Evolutionary conservation across 176 grass and related monocot species (phyloP).

Genomic region (Eragrostis curvula): DNA sequence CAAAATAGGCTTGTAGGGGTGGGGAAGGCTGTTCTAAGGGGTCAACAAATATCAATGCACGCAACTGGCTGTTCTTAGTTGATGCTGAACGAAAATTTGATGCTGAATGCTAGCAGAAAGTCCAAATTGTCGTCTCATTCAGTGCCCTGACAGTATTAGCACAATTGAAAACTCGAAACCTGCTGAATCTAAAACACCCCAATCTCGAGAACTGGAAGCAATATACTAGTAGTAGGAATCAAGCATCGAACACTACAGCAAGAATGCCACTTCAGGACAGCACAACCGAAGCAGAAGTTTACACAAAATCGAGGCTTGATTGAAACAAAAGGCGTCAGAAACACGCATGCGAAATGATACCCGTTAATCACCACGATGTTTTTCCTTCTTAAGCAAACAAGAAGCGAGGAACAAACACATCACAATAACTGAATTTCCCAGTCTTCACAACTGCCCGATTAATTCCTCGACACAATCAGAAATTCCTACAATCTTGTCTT

Average conservation of each 20-base stretch:
- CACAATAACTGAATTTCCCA: neutral
- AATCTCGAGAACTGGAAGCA: conserved; percentile 1
- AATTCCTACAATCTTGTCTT: neutral
- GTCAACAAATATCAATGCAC: neutral
- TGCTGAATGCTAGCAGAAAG: neutral
- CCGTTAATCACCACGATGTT: neutral
- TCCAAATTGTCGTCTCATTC: neutral
- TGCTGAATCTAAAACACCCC: neutral
- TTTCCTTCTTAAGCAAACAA: neutral
- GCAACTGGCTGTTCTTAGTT: neutral
- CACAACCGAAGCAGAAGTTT: neutral
- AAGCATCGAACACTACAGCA: neutral
- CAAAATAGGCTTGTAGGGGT: too few species aligned
- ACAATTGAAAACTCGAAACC: neutral
- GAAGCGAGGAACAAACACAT: neutral
- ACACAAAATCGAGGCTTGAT: conserved; percentile 6
- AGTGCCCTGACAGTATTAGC: neutral
- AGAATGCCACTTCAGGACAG: neutral
- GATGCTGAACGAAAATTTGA: neutral
- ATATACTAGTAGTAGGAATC: neutral
- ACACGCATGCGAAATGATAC: neutral
- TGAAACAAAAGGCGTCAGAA: neutral
- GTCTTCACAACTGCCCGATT: neutral
- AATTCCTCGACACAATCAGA: neutral
- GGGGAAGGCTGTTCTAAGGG: neutral